A percentile compares a stretch with the other conserved stretches of the same genome.
Evolutionary conservation across 345 rosid species (phyloP).

Genomic region (Citrus mangshanensis): DNA sequence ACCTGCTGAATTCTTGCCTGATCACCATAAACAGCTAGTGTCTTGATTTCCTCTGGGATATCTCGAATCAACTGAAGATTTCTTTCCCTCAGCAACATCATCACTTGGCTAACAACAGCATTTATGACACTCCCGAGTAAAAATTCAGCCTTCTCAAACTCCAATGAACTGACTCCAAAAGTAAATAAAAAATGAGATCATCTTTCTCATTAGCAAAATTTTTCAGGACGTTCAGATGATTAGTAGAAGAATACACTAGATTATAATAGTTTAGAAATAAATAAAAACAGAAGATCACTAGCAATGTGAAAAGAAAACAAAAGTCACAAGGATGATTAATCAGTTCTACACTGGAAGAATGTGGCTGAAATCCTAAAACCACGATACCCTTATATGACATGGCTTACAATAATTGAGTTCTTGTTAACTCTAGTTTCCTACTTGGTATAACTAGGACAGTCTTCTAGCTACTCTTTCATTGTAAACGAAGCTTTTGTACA

Average conservation of each 20-base stretch:
- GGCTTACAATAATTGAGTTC: not conserved
- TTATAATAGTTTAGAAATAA: not conserved
- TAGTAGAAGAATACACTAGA: not conserved
- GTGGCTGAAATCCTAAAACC: not conserved
- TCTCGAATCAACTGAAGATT: slow-evolving; percentile 87
- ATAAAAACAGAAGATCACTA: not conserved
- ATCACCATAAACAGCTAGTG: slow-evolving; percentile 81
- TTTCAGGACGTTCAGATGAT: not conserved
- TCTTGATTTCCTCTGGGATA: slow-evolving; percentile 88
- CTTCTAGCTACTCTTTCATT: not conserved
- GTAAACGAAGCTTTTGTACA: not conserved
- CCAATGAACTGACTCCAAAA: slow-evolving; percentile 54
- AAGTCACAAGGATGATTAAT: not conserved
- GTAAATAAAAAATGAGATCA: slow-evolving; percentile 16
- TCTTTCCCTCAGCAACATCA: slow-evolving; percentile 72
- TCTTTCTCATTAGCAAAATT: slow-evolving; percentile 19
- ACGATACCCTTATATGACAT: not conserved
- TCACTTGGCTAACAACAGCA: slow-evolving; percentile 96
- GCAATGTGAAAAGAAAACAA: not conserved
- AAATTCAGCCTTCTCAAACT: slow-evolving; percentile 76
- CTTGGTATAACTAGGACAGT: not conserved
- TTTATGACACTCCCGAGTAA: slow-evolving; percentile 79
- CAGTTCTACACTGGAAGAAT: not conserved
- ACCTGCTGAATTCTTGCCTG: slow-evolving; percentile 89
- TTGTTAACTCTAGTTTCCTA: not conserved